Conservation (phyloP, 805 yeast species). For the Yarrowia keelungensis region DNA sequence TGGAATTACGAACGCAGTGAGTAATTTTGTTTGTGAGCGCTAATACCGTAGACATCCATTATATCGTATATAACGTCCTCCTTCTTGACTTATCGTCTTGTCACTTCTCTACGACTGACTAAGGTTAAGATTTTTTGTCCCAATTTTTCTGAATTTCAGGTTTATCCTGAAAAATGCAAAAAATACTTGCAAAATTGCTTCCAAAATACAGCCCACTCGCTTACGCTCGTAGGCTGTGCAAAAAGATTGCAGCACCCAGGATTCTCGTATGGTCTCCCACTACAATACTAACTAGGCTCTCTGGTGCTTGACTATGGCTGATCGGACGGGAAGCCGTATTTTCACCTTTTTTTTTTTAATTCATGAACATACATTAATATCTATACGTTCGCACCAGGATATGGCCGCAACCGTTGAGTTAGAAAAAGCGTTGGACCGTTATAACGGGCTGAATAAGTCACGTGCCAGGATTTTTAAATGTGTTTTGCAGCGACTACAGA, state of each 20-base stretch:
- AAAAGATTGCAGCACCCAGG: constrained; percentile 31
- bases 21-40: too few species aligned
- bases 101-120: neutral
- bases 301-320: constrained; percentile 30
- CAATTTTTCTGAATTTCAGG: too few species aligned
- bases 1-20: too few species aligned
- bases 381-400: too few species aligned
- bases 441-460: neutral
- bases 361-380: too few species aligned
- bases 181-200: neutral
- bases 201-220: too few species aligned
- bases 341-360: too few species aligned
- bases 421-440: neutral
- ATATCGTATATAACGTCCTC: too few species aligned
- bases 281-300: constrained; percentile 29
- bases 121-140: neutral
- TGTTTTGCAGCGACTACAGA: neutral
- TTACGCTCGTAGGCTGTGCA: neutral
- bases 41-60: too few species aligned
- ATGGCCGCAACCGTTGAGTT: constrained; percentile 10
- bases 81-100: too few species aligned
- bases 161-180: neutral
- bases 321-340: constrained; percentile 33
- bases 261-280: constrained; percentile 30
- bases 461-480: neutral